Evolutionary conservation across 139 green algal species (phyloP).

Genomic region (Edaphochlamys debaryana): DNA sequence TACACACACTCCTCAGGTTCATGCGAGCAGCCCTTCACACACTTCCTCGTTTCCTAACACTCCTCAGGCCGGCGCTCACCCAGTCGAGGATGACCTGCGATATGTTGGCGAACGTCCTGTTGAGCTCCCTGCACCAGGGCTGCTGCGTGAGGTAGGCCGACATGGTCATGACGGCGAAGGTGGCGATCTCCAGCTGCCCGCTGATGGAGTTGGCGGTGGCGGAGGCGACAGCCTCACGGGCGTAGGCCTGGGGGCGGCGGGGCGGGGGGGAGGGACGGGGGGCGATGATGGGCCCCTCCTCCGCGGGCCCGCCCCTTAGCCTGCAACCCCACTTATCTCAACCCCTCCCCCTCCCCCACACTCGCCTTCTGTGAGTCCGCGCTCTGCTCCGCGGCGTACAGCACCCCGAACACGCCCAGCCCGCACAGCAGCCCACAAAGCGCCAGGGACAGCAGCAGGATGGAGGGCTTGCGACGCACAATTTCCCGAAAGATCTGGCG

Average conservation of each 20-base stretch:
- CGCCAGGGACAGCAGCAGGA: neutral
- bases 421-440: neutral
- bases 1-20: no score
- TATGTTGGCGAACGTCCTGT: neutral
- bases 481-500: conserved; percentile 3
- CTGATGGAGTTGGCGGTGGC: neutral
- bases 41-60: no score
- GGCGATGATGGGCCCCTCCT: no score
- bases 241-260: neutral
- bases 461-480: conserved; percentile 4
- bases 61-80: no score
- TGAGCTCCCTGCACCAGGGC: neutral
- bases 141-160: conserved; percentile 3
- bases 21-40: no score
- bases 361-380: no score
- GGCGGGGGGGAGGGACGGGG: no score
- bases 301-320: no score
- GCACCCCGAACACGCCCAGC: conserved; percentile 26
- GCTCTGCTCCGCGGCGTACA: neutral
- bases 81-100: neutral
- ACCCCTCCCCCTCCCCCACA: no score
- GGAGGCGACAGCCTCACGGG: neutral
- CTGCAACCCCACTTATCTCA: no score
- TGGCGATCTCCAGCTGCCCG: conserved; percentile 30
- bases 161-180: conserved; percentile 22